phyloP scores from a whole-genome alignment of 768 basidiomycete species.

The Trametes sanguinea region DNA sequence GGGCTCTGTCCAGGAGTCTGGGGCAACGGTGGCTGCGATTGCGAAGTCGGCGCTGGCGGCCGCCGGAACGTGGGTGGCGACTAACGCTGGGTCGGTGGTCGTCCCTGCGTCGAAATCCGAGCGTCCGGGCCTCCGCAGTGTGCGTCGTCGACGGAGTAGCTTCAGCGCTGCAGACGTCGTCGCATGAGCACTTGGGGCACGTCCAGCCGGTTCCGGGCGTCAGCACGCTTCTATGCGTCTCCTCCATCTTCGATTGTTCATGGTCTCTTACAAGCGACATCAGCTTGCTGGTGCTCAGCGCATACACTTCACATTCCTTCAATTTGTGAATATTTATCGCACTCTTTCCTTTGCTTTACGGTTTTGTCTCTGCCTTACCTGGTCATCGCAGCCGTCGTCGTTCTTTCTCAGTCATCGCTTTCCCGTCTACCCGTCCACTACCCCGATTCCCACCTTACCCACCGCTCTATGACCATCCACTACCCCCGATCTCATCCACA shows the following conservation, averaged over 20 bases:
- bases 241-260: neutral
- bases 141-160: conserved; percentile 79
- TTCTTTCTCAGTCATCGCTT: conserved; percentile 10
- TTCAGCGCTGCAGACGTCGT: conserved; percentile 87
- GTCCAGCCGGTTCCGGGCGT: conserved; percentile 15
- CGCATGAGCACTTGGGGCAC: conserved; percentile 45
- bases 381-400: neutral
- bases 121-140: conserved; percentile 71
- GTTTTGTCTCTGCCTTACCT: neutral
- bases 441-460: neutral
- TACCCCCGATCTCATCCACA: neutral
- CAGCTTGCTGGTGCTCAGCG: neutral
- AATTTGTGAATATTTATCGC: conserved; percentile 25
- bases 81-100: conserved; percentile 67
- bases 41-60: conserved; percentile 41
- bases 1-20: conserved; percentile 39
- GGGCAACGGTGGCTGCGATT: conserved; percentile 44
- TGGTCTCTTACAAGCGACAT: neutral
- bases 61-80: conserved; percentile 76
- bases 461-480: neutral
- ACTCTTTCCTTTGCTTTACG: conserved; percentile 16
- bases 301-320: conserved; percentile 11
- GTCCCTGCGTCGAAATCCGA: conserved; percentile 71
- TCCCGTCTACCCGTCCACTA: neutral
- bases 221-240: neutral